Evolutionary conservation across 192 early-diverging fungal species (phyloP), one percentile per base, ranked within the genome.

Genomic region (Pilobolus umbonatus): DNA sequence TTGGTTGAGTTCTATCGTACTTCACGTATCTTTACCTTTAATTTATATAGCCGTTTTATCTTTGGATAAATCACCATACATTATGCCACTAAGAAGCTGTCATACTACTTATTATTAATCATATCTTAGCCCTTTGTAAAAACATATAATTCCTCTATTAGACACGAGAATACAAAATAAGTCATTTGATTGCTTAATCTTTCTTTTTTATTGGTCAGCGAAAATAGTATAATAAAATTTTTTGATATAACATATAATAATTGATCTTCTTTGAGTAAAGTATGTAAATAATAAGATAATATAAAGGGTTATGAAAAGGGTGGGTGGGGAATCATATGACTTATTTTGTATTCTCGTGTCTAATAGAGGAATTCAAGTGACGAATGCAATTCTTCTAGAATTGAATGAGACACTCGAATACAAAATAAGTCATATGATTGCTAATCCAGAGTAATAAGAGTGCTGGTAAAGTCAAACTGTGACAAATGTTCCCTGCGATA

Each of bases 201-300:
- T 44, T 22, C 24, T 44, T 44, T 22, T 44, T 36, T 36, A 8
- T 38, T 38, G 10, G 17, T 44, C 43, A 44, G 43, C 43, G 43
- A 44, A 44, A 44, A 44, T 40, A 4, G 2, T 44, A 44, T 22
- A 44, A 44, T 17, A 44, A 21, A 21, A 2, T 44, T 44, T n/a
- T n/a, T n/a, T n/a, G n/a, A n/a, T n/a, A n/a, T n/a, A n/a, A n/a
- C 5, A 44, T 44, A 21, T 44, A 44, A 44, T 40, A 1, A 4
- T 44, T 44, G 43, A 44, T 44, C 43, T 44, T 44, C 43, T 44
- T 44, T 44, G n/a, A n/a, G n/a, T n/a, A n/a, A n/a, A n/a, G n/a
- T n/a, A n/a, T n/a, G n/a, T n/a, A n/a, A n/a, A n/a, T n/a, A n/a
- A n/a, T n/a, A n/a, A n/a, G n/a, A n/a, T n/a, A n/a, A n/a, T n/a